phyloP scores from a whole-genome alignment of 1,139 yeast species.

The Scheffersomyces lignicola region DNA sequence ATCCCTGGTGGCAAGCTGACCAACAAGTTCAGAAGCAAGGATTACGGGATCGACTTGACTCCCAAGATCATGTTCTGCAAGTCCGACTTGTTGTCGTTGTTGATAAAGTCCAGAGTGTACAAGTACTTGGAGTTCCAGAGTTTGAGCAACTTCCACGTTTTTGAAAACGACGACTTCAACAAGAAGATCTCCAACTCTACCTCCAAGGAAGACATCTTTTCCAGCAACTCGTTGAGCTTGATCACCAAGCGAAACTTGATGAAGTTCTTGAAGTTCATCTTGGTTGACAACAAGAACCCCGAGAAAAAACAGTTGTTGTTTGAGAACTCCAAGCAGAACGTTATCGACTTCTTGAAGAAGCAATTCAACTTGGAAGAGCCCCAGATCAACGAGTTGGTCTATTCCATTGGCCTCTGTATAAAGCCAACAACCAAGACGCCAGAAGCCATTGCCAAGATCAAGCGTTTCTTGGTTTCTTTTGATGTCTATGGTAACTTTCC shows the following conservation, averaged over 20 bases:
- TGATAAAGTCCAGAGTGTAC: conserved; percentile 82
- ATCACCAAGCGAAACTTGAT: conserved; percentile 80
- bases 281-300: conserved; percentile 55
- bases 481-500: conserved; percentile 96
- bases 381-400: conserved; percentile 79
- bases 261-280: conserved; percentile 89
- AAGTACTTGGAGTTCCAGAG: conserved; percentile 92
- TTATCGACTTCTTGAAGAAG: conserved; percentile 56
- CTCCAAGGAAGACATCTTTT: conserved; percentile 86
- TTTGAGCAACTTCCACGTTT: conserved; percentile 84
- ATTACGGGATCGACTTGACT: conserved; percentile 85
- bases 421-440: conserved; percentile 61
- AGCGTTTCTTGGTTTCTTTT: conserved; percentile 80
- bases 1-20: conserved; percentile 56
- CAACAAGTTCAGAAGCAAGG: conserved; percentile 58
- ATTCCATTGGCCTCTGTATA: conserved; percentile 80
- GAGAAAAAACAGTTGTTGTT: conserved; percentile 48
- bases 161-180: conserved; percentile 78
- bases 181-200: conserved; percentile 74
- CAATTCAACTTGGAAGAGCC: conserved; percentile 71
- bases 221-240: conserved; percentile 77
- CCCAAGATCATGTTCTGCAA: conserved; percentile 88
- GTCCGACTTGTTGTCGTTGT: conserved; percentile 75
- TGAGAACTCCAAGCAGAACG: conserved; percentile 55
- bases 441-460: conserved; percentile 75